Conservation (phyloP, 768 basidiomycete species). For the Russula virescens region DNA sequence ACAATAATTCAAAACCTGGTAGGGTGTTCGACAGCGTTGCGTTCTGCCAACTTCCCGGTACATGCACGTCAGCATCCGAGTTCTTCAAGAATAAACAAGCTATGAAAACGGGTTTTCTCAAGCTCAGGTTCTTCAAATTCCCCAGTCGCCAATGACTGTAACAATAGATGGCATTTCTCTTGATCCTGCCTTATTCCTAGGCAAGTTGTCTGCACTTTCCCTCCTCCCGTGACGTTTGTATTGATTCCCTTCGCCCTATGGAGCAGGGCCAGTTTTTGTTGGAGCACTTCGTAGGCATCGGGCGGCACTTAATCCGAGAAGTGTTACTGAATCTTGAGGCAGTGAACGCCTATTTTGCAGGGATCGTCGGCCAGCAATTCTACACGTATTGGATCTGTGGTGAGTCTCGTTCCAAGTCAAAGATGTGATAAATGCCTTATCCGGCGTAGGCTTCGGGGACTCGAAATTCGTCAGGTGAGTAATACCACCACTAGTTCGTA, state of each 20-base stretch:
- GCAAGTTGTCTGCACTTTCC: too few relatives aligned
- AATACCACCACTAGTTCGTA: too few relatives aligned
- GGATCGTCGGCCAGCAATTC: constrained; percentile 1
- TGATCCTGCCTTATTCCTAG: too few relatives aligned
- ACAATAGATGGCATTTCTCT: too few relatives aligned
- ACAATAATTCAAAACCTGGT: too few relatives aligned
- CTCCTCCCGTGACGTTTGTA: background rate
- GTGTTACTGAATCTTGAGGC: background rate
- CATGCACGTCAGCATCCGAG: too few relatives aligned
- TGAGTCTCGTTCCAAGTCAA: background rate
- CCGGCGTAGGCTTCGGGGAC: background rate
- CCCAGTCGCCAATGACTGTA: too few relatives aligned
- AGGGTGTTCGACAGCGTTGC: too few relatives aligned
- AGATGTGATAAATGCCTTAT: background rate
- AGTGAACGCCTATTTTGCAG: constrained; percentile 2
- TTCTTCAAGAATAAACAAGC: too few relatives aligned
- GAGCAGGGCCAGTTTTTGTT: background rate
- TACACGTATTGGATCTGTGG: constrained; percentile 5
- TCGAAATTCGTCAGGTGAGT: background rate
- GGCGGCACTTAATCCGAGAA: background rate
- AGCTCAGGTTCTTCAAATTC: too few relatives aligned
- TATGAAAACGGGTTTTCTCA: too few relatives aligned
- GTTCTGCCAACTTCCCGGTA: too few relatives aligned
- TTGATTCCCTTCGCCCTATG: background rate
- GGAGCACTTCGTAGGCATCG: background rate